phyloP scores from a whole-genome alignment of 805 yeast species.

The Saturnispora dispora region DNA sequence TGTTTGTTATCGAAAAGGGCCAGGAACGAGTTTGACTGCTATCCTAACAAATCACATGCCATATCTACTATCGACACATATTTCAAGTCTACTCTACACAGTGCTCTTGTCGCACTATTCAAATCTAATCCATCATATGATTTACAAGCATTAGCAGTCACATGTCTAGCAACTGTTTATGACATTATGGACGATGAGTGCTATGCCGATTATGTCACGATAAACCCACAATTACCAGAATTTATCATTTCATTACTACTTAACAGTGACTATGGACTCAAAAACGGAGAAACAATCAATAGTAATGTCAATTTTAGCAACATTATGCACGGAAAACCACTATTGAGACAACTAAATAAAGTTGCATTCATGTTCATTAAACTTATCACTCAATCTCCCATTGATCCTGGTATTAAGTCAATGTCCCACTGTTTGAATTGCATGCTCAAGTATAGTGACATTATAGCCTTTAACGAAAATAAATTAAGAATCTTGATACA shows the following conservation, averaged over 20 bases:
- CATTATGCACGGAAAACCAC: conserved; percentile 26
- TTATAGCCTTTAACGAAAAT: not conserved
- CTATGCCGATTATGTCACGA: conserved; percentile 7
- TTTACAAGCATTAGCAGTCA: conserved; percentile 5
- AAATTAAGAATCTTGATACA: not conserved
- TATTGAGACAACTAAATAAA: conserved; percentile 39
- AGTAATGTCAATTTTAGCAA: not conserved
- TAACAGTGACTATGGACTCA: conserved; percentile 19
- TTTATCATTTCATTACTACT: conserved; percentile 14
- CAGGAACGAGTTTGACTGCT: conserved; percentile 18
- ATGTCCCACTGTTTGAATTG: conserved; percentile 7
- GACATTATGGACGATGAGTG: conserved; percentile 9
- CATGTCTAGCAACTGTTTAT: conserved; percentile 13
- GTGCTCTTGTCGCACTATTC: not conserved
- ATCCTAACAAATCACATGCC: conserved; percentile 20
- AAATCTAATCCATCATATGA: conserved; percentile 8
- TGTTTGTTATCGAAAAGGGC: conserved; percentile 29
- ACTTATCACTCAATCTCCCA: conserved; percentile 9
- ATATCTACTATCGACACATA: conserved; percentile 18
- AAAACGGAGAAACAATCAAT: conserved; percentile 13
- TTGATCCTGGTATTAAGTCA: conserved; percentile 10
- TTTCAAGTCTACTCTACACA: not conserved
- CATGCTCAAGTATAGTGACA: not conserved
- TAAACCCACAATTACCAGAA: conserved; percentile 14
- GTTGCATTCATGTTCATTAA: conserved; percentile 33